A percentile compares a stretch with the other conserved stretches of the same genome.
These are phyloP conservation scores for Dipteronia sinensis DNA, from an alignment of 345 rosid genomes.

Conservation along the genomic window DNA sequence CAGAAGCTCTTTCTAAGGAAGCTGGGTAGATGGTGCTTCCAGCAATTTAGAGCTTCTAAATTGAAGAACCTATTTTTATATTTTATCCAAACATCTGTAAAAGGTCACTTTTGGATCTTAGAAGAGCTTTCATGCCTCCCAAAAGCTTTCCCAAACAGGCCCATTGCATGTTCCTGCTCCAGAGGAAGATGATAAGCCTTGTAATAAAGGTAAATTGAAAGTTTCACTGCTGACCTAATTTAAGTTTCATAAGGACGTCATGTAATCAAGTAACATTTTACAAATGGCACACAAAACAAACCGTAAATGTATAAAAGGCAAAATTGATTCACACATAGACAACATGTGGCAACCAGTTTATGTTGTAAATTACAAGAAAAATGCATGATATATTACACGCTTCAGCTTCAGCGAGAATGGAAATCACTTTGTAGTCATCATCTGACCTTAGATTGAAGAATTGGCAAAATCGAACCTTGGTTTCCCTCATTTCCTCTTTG, in stretches of 20 bases:
- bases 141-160: no score
- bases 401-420: neutral
- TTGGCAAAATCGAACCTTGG: neutral
- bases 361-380: neutral
- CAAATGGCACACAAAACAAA: neutral
- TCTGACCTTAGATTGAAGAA: neutral
- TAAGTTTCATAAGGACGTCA: neutral
- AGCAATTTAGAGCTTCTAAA: no score
- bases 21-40: no score
- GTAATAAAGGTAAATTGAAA: neutral
- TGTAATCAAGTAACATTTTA: neutral
- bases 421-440: neutral
- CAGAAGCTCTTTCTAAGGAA: no score
- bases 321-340: neutral
- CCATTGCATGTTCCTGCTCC: neutral
- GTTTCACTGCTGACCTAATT: neutral
- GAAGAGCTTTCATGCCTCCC: no score
- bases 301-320: neutral
- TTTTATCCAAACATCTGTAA: no score
- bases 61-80: no score
- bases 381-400: neutral
- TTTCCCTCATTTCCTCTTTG: constrained; percentile 42
- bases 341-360: neutral
- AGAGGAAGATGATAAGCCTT: neutral
- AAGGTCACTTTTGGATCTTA: no score